Conservation (phyloP, 1,139 yeast genomes). For the Saccharomycopsis hybrid region DNA sequence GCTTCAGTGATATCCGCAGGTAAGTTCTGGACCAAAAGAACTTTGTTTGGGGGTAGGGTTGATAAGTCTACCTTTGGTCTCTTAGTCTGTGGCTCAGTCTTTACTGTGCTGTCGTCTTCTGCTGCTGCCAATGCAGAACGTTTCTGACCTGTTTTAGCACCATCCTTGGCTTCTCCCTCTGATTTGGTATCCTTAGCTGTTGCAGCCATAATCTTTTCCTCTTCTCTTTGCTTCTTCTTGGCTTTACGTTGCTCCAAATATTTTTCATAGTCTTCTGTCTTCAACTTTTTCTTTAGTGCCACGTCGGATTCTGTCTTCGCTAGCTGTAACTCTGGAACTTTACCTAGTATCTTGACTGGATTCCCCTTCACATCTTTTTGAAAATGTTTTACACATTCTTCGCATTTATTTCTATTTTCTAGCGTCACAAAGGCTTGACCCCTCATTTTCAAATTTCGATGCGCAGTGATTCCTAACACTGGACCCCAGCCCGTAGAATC, state of each 20-base stretch:
- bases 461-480: conserved; percentile 51
- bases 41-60: conserved; percentile 57
- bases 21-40: conserved; percentile 61
- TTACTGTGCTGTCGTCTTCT: too few species aligned
- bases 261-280: conserved; percentile 28
- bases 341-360: conserved; percentile 3
- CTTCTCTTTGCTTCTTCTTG: conserved; percentile 22
- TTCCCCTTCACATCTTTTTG: neutral
- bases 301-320: conserved; percentile 47
- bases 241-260: conserved; percentile 29
- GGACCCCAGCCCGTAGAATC: conserved; percentile 43
- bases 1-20: conserved; percentile 42
- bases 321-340: conserved; percentile 28
- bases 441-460: conserved; percentile 53
- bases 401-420: conserved; percentile 26
- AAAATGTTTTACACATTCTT: conserved; percentile 2
- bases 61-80: conserved; percentile 29
- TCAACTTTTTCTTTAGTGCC: conserved; percentile 27
- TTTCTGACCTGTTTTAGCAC: neutral
- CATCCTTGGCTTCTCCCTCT: conserved; percentile 25
- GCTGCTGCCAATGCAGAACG: conserved; percentile 4
- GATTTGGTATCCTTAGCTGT: too few species aligned
- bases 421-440: conserved; percentile 89
- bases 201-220: conserved; percentile 24
- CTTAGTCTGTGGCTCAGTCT: conserved; percentile 25